phyloP scores from a whole-genome alignment of 129 eudicot species.

The Pittosporum tobira region DNA sequence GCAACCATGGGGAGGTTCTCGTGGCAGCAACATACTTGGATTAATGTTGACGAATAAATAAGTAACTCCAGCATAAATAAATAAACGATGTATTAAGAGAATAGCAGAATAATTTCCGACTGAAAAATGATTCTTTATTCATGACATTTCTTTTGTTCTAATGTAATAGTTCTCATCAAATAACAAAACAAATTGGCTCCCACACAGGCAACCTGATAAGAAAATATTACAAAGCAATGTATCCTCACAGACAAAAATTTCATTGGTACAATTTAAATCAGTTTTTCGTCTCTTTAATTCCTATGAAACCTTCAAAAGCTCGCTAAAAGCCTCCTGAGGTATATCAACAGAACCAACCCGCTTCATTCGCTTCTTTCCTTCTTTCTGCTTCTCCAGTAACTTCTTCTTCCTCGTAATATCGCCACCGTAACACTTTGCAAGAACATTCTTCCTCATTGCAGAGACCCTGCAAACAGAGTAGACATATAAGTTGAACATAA shows the following conservation, averaged over 20 bases:
- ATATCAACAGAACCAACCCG: conserved; percentile 96
- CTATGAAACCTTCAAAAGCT: conserved; percentile 72
- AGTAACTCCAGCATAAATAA: too few species aligned
- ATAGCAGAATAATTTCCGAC: too few species aligned
- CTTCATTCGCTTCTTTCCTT: conserved; percentile 98
- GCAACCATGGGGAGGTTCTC: too few species aligned
- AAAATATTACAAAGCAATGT: conserved; percentile 5
- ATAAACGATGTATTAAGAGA: too few species aligned
- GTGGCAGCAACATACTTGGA: not conserved
- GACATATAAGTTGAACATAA: too few species aligned
- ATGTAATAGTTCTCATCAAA: not conserved
- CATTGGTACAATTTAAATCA: not conserved
- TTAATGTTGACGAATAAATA: too few species aligned
- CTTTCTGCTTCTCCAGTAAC: conserved; percentile 89
- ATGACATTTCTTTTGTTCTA: too few species aligned
- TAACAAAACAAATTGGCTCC: conserved; percentile 3
- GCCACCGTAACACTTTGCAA: conserved; percentile 96
- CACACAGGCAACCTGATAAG: not conserved
- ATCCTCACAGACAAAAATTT: not conserved
- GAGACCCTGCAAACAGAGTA: conserved; percentile 55
- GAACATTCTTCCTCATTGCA: conserved; percentile 94
- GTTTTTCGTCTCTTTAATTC: not conserved
- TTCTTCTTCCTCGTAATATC: conserved; percentile 87
- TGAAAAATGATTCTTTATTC: too few species aligned
- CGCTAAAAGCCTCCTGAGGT: conserved; percentile 93